Conservation (phyloP, 2,329 filamentous ascomycete genomes). For the Phoma sp. region DNA sequence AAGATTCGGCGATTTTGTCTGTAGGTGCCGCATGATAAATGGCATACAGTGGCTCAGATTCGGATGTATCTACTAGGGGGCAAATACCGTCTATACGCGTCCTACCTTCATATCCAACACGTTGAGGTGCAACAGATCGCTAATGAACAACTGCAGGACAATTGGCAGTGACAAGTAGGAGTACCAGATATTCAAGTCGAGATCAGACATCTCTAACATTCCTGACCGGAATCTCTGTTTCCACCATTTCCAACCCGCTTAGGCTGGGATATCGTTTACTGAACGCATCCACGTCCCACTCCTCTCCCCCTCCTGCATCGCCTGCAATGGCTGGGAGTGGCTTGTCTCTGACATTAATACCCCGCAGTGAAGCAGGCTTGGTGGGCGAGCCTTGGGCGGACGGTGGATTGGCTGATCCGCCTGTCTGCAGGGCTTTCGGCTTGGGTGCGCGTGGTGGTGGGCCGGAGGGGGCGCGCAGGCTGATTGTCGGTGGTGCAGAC, state of each 20-base stretch:
- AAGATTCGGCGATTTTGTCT: neutral
- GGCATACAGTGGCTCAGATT: neutral
- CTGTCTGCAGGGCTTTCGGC: constrained; percentile 63
- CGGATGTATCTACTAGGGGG: neutral
- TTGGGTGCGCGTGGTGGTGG: constrained; percentile 62
- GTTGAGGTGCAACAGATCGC: constrained; percentile 1
- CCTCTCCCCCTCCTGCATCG: constrained; percentile 49
- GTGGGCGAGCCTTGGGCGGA: constrained; percentile 18
- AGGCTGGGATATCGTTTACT: constrained; percentile 86
- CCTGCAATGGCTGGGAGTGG: constrained; percentile 21
- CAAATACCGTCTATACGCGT: neutral
- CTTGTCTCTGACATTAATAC: constrained; percentile 27
- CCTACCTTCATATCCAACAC: neutral
- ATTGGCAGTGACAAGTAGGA: neutral
- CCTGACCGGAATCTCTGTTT: constrained; percentile 62
- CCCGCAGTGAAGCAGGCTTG: constrained; percentile 10
- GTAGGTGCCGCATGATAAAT: neutral
- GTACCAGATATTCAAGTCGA: neutral
- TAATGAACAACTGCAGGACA: neutral
- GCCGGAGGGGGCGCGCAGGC: constrained; percentile 41
- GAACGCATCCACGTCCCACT: constrained; percentile 71
- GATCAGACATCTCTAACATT: constrained; percentile 23
- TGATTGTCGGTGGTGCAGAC: constrained; percentile 44
- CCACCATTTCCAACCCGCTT: constrained; percentile 85
- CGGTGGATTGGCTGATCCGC: constrained; percentile 35